Evolutionary conservation across 1,284 basidiomycete species (phyloP), one percentile per base, ranked within the genome.

Genomic region (Kalmanozyma brasiliensis): DNA sequence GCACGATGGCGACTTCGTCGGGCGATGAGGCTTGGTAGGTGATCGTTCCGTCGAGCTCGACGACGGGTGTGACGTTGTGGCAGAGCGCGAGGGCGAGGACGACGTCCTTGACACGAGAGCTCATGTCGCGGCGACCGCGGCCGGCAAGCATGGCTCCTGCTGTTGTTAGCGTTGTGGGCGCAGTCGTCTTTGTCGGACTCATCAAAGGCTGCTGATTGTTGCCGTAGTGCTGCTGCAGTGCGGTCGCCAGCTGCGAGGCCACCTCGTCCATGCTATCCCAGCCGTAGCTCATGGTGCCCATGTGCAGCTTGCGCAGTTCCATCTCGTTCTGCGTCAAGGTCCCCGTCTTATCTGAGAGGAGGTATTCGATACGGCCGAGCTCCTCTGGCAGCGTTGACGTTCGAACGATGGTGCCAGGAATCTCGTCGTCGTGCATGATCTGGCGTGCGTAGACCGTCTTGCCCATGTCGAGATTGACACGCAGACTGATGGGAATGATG

Each of bases 391-490:
- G 85, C 0, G 96, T 99, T 76, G 91, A 93, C 3, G 96, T 98
- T 24, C 96, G 87, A 3, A 98, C 96, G 63, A 98, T 95, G 1
- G 96, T 98, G 44, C 89, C 88, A 1, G 93, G 92, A 70, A 99
- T 98, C 83, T 98, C 93, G 37, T 79, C 79, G 83, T 99, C 96
- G 60, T 87, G 89, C 89, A 94, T 93, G 61, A 98, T 98, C 75
- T 95, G 92, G 42, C 91, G 89, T 0, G 93, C 93, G 77, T 98
- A 98, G 37, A 98, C 92, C 0, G 94, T 98, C 85, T 99, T 99
- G 62, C 95, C 96, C 94, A 99, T 98, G 82, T 99, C 96, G 46
- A 98, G 86, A 77, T 99, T 99, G 62, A 99, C 95, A 23, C 96
- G 91, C 49, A 99, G 85, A 86, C 93, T 97, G 85, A 99, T 98